phyloP scores from a whole-genome alignment of 108 stramenopile genomes.

The Craspedostauros australis region DNA sequence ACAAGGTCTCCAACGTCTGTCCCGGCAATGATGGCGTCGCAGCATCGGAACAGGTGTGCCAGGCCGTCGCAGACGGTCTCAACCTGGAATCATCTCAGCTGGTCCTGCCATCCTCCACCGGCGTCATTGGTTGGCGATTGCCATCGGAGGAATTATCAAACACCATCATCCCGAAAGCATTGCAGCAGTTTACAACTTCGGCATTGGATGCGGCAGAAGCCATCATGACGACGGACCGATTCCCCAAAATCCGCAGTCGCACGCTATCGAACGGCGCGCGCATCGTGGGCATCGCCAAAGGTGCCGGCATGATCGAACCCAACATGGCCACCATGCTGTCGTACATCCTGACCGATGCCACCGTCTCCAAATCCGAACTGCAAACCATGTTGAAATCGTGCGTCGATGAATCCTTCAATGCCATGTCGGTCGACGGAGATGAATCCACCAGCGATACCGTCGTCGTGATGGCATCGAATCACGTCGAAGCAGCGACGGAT shows the following conservation, averaged over 20 bases:
- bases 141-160: slow-evolving; percentile 83
- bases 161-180: slow-evolving; percentile 72
- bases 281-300: slow-evolving; percentile 88
- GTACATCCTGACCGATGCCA: slow-evolving; percentile 92
- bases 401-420: slow-evolving; percentile 85
- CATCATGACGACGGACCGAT: slow-evolving; percentile 86
- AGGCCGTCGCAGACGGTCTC: slow-evolving; percentile 72
- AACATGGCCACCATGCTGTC: slow-evolving; percentile 97
- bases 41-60: slow-evolving; percentile 82
- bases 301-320: slow-evolving; percentile 99
- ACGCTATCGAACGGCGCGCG: slow-evolving; percentile 76
- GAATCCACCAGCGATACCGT: slow-evolving; percentile 92
- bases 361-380: slow-evolving; percentile 55
- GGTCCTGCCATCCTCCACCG: slow-evolving; percentile 90
- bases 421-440: slow-evolving; percentile 93
- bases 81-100: slow-evolving; percentile 53
- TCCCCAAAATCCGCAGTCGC: slow-evolving; percentile 72
- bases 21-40: slow-evolving; percentile 86
- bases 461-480: slow-evolving; percentile 79
- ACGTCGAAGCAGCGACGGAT: slow-evolving; percentile 41
- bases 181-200: slow-evolving; percentile 64
- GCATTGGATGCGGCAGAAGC: slow-evolving; percentile 80
- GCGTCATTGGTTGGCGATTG: slow-evolving; percentile 97
- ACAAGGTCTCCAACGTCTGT: slow-evolving; percentile 95
- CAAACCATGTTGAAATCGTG: slow-evolving; percentile 62